Evolutionary conservation across 169 alveolate species (phyloP).

Genomic region (Cryptosporidium sp.): DNA sequence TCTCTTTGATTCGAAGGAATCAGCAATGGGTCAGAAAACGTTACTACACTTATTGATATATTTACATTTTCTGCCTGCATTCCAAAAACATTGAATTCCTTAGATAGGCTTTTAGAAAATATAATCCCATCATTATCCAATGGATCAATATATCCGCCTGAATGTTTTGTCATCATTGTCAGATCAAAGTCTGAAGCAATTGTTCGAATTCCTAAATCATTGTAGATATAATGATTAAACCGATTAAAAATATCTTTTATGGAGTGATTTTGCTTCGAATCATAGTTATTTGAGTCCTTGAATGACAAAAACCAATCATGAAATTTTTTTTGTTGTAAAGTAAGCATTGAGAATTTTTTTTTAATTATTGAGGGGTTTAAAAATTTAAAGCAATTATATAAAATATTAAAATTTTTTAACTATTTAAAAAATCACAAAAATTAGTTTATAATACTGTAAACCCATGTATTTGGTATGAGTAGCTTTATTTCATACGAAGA

Average conservation of each 20-base stretch:
- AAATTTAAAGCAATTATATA: neutral
- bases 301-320: constrained; percentile 54
- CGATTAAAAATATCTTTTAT: neutral
- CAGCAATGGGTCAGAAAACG: constrained; percentile 56
- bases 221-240: neutral
- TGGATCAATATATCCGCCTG: constrained; percentile 72
- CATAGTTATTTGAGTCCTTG: neutral
- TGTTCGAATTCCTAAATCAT: constrained; percentile 36
- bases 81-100: constrained; percentile 52
- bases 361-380: constrained; percentile 1
- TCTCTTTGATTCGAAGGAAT: constrained; percentile 34
- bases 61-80: constrained; percentile 1
- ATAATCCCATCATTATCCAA: constrained; percentile 9
- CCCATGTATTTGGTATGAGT: constrained; percentile 15
- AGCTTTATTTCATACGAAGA: constrained; percentile 24
- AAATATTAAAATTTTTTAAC: neutral
- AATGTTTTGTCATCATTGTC: constrained; percentile 68
- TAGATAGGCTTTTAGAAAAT: constrained; percentile 40
- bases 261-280: neutral
- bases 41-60: constrained; percentile 53
- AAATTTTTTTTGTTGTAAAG: constrained; percentile 22
- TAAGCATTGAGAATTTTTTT: constrained; percentile 7
- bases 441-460: neutral
- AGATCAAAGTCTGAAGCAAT: constrained; percentile 73
- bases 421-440: neutral